Base-by-base conservation (phyloP, 352 stramenopile genomes). In the Phytophthora ramorum region DNA sequence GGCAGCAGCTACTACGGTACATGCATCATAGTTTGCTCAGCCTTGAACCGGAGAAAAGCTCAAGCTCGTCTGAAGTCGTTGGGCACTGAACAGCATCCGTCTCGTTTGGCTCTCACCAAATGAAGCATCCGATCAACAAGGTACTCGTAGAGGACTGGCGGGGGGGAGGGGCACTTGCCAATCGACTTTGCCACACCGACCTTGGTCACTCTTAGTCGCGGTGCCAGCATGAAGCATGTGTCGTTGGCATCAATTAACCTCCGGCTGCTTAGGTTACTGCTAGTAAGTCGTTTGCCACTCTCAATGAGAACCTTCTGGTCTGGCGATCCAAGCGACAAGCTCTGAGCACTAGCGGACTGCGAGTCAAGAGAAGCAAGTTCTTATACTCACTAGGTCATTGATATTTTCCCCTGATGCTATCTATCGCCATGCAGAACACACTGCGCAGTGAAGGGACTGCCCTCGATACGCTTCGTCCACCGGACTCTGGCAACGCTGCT, bases 31-130 rank as follows among this genome's bases (percentile, higher is more conserved):
- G 19, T 51, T 16, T 9, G 17, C 48, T 38, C 58, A 54, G 38
- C 30, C n/a, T 38, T 10, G 34, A 38, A 37, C 4, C 32, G 8
- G 10, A 37, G 48, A 66, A 41, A 53, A 59, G 13, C 30, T 52
- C 28, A 50, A 40, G 26, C 14, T 34, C 22, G 55, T 28, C 34
- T 46, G 35, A 52, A 57, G 52, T 47, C 12, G 40, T 41, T 16
- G n/a, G 12, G 12, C 43, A 22, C 38, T 63, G 56, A 57, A 49
- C 54, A 43, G 28, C 55, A 63, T 63, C 55, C 55, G 22, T 6
- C 19, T 17, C 10, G 4, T 6, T 40, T n/a, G 34, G 14, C 17
- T 8, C 34, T 40, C 34, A 40, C 7, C 34, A 4, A 40, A 40
- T 14, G 34, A 40, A 1, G 12, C 12, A 38, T 38, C 34, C 1